Evolutionary conservation across 2,329 filamentous ascomycete genomes (phyloP).

Genomic region (Aspergillus pseudoterreus): DNA sequence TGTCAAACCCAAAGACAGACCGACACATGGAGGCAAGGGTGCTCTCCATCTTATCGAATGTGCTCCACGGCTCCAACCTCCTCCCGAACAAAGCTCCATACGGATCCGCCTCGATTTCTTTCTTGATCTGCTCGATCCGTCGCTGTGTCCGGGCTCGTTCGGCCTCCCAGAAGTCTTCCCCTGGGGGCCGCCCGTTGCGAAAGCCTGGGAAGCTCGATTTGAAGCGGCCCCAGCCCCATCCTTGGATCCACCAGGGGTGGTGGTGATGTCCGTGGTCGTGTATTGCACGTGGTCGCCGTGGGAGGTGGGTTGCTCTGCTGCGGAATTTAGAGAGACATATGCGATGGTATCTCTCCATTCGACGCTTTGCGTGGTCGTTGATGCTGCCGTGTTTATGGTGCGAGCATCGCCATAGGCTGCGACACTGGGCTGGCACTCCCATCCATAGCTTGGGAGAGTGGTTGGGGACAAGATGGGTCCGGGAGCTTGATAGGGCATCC

Average conservation of each 20-base stretch:
- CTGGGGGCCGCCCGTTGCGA: not conserved
- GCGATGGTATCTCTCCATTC: slow-evolving; percentile 5
- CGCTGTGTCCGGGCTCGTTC: slow-evolving; percentile 19
- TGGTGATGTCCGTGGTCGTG: slow-evolving; percentile 4
- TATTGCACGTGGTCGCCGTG: not conserved
- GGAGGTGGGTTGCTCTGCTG: not conserved
- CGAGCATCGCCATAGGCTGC: slow-evolving; percentile 7
- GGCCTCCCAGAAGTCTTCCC: slow-evolving; percentile 18
- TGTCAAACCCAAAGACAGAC: slow-evolving; percentile 21
- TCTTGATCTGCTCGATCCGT: slow-evolving; percentile 36
- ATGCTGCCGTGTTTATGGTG: slow-evolving; percentile 1
- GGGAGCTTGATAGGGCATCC: not conserved
- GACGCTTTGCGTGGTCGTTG: not conserved
- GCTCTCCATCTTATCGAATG: slow-evolving; percentile 17
- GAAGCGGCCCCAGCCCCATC: slow-evolving; percentile 9
- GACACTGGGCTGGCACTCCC: slow-evolving; percentile 4
- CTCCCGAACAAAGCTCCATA: slow-evolving; percentile 40
- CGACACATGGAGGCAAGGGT: slow-evolving; percentile 29
- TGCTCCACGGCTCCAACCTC: slow-evolving; percentile 23
- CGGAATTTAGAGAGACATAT: not conserved
- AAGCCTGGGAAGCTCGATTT: not conserved
- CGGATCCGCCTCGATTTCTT: slow-evolving; percentile 35
- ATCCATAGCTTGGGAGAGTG: not conserved
- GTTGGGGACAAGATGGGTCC: not conserved
- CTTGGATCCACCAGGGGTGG: slow-evolving; percentile 14